Percentiles rank a stretch among this genome's conserved stretches.
These are phyloP conservation scores for Volvox reticuliferus DNA, from an alignment of 139 green algal genomes.

Conservation along the genomic window DNA sequence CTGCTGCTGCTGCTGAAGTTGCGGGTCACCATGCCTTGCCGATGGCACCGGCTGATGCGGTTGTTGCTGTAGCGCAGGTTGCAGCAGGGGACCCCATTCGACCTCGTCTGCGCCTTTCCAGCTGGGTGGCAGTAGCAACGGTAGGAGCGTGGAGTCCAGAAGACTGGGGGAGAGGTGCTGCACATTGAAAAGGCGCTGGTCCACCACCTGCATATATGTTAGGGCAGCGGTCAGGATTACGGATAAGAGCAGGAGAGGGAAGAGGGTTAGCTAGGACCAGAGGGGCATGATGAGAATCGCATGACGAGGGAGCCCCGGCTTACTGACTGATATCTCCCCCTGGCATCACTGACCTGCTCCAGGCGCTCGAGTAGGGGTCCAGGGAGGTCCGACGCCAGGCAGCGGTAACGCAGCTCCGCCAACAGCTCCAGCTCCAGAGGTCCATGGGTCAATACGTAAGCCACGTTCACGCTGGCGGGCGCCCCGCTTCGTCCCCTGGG, in stretches of 20 bases:
- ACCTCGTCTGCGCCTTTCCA: constrained; percentile 64
- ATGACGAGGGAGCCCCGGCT: too few relatives aligned
- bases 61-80: not conserved
- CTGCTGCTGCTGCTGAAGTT: not conserved
- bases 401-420: not conserved
- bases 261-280: too few relatives aligned
- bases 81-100: not conserved
- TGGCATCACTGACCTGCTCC: constrained; percentile 15
- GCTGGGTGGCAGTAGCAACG: constrained; percentile 60
- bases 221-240: not conserved
- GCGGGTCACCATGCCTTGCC: not conserved
- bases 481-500: too few relatives aligned
- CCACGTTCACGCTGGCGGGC: not conserved
- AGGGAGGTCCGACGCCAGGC: constrained; percentile 26
- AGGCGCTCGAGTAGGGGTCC: constrained; percentile 5
- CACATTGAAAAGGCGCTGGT: constrained; percentile 51
- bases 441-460: constrained; percentile 37
- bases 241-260: too few relatives aligned
- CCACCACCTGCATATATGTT: not conserved
- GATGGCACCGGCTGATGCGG: not conserved
- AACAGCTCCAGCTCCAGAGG: constrained; percentile 57
- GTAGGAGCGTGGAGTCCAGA: constrained; percentile 62
- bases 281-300: too few relatives aligned
- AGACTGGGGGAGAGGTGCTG: constrained; percentile 39
- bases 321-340: too few relatives aligned